A percentile compares a stretch with the other conserved stretches of the same genome.
phyloP scores from a whole-genome alignment of 345 rosid species.

The Moringa oleifera region DNA sequence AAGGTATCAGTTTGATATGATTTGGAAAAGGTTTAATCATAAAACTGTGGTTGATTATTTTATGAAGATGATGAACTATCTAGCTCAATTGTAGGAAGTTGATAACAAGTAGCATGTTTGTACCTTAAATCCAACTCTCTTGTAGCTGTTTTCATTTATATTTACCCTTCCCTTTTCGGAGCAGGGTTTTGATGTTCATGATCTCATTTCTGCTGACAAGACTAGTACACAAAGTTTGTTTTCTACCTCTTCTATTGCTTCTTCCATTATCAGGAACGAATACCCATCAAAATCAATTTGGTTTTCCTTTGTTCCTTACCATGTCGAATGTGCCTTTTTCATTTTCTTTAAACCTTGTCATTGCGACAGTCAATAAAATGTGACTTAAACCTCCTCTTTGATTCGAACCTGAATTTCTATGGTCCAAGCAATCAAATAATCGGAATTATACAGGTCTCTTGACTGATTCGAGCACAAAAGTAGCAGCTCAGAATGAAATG shows the following conservation, averaged over 20 bases:
- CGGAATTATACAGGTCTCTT: not conserved
- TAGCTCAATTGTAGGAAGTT: not conserved
- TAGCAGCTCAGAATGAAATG: conserved; percentile 2
- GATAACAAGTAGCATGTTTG: not conserved
- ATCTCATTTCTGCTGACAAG: not conserved
- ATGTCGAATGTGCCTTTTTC: not conserved
- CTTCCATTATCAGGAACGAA: not conserved
- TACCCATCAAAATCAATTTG: not conserved
- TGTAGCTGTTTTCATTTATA: not conserved
- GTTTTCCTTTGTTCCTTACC: not conserved
- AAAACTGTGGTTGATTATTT: not conserved
- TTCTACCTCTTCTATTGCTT: not conserved
- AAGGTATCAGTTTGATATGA: too few relatives aligned
- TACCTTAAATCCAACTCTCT: not conserved
- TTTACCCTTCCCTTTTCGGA: not conserved
- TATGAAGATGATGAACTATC: not conserved
- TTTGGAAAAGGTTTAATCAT: not conserved
- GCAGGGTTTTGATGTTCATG: not conserved
- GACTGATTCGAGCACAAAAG: conserved; percentile 14
- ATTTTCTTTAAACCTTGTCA: conserved; percentile 7
- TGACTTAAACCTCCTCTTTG: not conserved
- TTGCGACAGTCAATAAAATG: not conserved
- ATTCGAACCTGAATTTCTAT: conserved; percentile 3
- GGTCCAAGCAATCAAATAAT: too few relatives aligned
- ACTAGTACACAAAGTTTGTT: not conserved